Base-by-base conservation (phyloP, 2,329 filamentous ascomycete species). In the Escovopsis sp. region DNA sequence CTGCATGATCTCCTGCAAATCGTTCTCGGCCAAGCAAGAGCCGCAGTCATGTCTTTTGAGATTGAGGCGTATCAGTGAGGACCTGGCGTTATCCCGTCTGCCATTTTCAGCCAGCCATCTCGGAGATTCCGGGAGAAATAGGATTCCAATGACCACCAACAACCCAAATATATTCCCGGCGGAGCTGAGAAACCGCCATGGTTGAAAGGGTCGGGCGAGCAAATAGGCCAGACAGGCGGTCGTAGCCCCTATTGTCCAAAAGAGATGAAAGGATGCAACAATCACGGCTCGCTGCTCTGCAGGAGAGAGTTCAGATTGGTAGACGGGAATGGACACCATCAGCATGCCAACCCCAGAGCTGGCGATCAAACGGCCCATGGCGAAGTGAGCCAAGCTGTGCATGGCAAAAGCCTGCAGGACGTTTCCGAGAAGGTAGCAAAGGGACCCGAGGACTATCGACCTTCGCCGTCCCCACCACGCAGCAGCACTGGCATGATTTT, bases 221-320 rank as follows among this genome's bases (percentile, higher is more conserved):
- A 63, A 73, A 57, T 75, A 76, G 51, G 77, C 65, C 43, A 69
- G 60, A 49, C 73, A 72, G 42, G 70, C 65, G 18, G 70, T 55
- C 42, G 76, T 73, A 48, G 85, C 82, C 32, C 81, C 81, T 26
- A 83, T 64, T 1, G 80, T 85, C 56, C 85, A 81, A 62, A 83
- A 77, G 12, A 85, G 72, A 60, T 85, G 81, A 59, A 84, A 85
- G n/a, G 72, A 76, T 4, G 72, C 68, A n/a, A 81, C 73, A 36
- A 82, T 70, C 32, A 73, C 70, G 50, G 77, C 77, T 49, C 77
- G 73, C 47, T 81, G 77, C 51, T 75, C 68, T 15, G 69, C 67
- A 4, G 78, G 78, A 2, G 73, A 68, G 41, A 68, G 75, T 54
- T 82, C 78, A 35, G 73, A 73, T 58, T 82, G 77, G 58, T 77